These are phyloP conservation scores for Leccinum rimulosum DNA, from an alignment of 768 basidiomycete genomes.

Conservation along the genomic window DNA sequence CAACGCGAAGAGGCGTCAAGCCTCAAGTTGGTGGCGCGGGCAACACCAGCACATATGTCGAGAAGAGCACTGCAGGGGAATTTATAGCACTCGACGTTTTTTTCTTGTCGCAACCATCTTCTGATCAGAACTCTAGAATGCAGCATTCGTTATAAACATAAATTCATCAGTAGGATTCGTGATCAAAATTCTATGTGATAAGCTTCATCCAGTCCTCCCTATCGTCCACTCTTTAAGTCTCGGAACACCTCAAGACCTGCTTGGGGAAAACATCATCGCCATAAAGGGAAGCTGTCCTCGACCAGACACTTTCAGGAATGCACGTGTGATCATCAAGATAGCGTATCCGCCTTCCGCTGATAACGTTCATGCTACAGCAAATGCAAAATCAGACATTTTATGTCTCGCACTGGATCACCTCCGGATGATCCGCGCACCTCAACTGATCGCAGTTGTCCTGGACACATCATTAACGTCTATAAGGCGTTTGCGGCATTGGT, in stretches of 20 bases:
- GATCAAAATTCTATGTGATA: background rate
- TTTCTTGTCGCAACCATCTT: background rate
- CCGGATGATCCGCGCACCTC: constrained; percentile 31
- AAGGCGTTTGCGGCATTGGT: background rate
- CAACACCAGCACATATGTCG: background rate
- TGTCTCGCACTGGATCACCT: constrained; percentile 17
- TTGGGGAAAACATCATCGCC: constrained; percentile 6
- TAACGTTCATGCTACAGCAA: constrained; percentile 24
- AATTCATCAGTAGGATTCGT: background rate
- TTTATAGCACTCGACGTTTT: background rate
- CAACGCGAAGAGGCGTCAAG: background rate
- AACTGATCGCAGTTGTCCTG: constrained; percentile 12
- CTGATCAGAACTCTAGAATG: background rate
- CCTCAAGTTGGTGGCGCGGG: constrained; percentile 1
- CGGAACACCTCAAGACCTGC: constrained; percentile 12
- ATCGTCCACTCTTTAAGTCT: background rate
- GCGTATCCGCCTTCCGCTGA: constrained; percentile 15
- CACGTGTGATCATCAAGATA: constrained; percentile 27
- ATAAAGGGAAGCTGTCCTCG: constrained; percentile 15
- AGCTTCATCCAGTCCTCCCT: constrained; percentile 1
- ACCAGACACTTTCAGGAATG: constrained; percentile 5
- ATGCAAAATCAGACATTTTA: constrained; percentile 21
- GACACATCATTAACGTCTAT: constrained; percentile 18
- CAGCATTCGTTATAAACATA: background rate
- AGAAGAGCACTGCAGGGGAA: background rate